Evolutionary conservation across 2,329 filamentous ascomycete species (phyloP), one percentile per base, ranked within the genome.

Genomic region (Westerdykella sp.): DNA sequence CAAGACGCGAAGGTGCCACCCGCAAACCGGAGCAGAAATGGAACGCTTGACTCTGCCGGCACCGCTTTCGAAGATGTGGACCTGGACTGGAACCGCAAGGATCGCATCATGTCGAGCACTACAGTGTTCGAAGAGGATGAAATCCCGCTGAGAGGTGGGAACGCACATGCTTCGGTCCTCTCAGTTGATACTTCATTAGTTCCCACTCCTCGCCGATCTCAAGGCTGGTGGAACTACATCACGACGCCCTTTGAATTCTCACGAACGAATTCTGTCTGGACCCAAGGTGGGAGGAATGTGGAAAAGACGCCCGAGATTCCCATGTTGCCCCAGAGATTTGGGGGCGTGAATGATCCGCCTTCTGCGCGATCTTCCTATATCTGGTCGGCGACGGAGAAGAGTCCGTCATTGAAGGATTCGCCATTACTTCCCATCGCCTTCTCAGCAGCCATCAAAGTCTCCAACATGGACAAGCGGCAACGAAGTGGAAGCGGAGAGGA

Each of bases 171-270:
- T n/a, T 52, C 52, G 13, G 64, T 73, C 38, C 41, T 68, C 35
- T 51, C 59, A 37, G 53, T 69, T 18, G 63, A 70, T 39, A 67
- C 66, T 3, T 54, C 55, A 13, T 50, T 63, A 15, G 55, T 68
- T 5, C 78, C 76, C 34, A 78, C 77, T 22, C 75, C 72, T 34
- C 75, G 78, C 10, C 75, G 74, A 43, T 83, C 82, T 21, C 74
- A 75, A 46, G 85, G 85, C 15, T 89, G 85, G 84, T 89, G 85
- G 85, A 85, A 87, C 55, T 75, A 85, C 51, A 79, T 89, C 43
- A 82, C 78, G 6, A 85, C 84, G 1, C 85, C 85, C 0, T 88
- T 88, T 55, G 58, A 65, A 18, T 56, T 60, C 41, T 62, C 71
- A 47, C 50, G 66, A 37, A 51, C 61, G 54, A 56, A 65, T 44